A percentile compares a stretch with the other conserved stretches of the same genome.
phyloP scores from a whole-genome alignment of 2,329 filamentous ascomycete species.

The Beauveria pseudobassiana region DNA sequence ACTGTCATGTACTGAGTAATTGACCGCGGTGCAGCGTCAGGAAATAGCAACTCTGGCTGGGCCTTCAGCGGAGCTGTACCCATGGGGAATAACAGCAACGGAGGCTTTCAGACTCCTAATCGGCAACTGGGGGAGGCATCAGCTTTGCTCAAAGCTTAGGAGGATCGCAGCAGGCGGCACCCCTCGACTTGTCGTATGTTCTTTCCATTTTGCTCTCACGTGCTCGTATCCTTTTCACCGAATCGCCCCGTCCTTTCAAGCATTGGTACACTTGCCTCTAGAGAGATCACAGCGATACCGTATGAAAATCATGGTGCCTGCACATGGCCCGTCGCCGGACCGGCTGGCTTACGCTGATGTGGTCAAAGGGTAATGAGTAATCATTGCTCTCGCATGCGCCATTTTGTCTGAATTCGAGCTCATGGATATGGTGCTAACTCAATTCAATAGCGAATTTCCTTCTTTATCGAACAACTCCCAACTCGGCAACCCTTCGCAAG shows the following conservation, averaged over 20 bases:
- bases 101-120: slow-evolving; percentile 39
- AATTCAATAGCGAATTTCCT: slow-evolving; percentile 54
- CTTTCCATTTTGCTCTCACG: slow-evolving; percentile 12
- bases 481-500: slow-evolving; percentile 38
- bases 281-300: not conserved
- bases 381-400: not conserved
- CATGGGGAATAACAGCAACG: slow-evolving; percentile 44
- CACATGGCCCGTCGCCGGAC: slow-evolving; percentile 1
- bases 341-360: slow-evolving; percentile 23
- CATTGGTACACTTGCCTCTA: not conserved
- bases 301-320: not conserved
- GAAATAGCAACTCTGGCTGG: slow-evolving; percentile 50
- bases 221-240: not conserved
- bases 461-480: slow-evolving; percentile 56
- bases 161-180: slow-evolving; percentile 54
- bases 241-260: not conserved
- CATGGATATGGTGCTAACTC: not conserved
- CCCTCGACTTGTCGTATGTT: slow-evolving; percentile 59
- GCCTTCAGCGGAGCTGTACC: slow-evolving; percentile 55
- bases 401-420: not conserved
- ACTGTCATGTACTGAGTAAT: slow-evolving; percentile 9
- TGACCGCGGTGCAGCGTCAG: slow-evolving; percentile 21
- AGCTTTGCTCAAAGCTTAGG: slow-evolving; percentile 61
- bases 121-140: slow-evolving; percentile 51
- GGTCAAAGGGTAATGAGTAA: slow-evolving; percentile 23